Evolutionary conservation across 2,329 filamentous ascomycete genomes (phyloP).

Genomic region (Coniochaeta prunicola): DNA sequence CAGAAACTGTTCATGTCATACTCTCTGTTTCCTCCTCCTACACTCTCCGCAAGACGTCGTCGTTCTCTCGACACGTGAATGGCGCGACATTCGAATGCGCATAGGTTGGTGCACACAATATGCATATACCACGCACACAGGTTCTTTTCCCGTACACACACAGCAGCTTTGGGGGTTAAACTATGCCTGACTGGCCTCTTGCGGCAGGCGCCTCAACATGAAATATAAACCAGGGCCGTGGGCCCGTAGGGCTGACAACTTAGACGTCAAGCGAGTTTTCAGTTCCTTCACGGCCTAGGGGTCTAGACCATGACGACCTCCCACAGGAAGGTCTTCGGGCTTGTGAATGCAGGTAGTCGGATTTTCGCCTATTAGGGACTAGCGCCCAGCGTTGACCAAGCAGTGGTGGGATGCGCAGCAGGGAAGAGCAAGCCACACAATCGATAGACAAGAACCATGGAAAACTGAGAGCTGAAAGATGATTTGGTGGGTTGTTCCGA

Average conservation of each 20-base stretch:
- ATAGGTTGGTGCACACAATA: slow-evolving; percentile 24
- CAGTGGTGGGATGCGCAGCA: slow-evolving; percentile 5
- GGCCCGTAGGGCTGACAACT: slow-evolving; percentile 20
- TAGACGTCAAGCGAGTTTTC: slow-evolving; percentile 6
- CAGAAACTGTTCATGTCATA: slow-evolving; percentile 14
- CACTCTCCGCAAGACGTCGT: slow-evolving; percentile 43
- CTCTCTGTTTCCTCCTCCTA: slow-evolving; percentile 44
- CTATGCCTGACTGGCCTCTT: slow-evolving; percentile 3
- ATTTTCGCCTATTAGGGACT: slow-evolving; percentile 14
- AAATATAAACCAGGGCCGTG: background rate
- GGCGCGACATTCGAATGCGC: slow-evolving; percentile 18
- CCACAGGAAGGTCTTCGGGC: slow-evolving; percentile 7
- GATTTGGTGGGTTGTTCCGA: background rate
- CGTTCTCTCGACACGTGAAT: slow-evolving; percentile 22
- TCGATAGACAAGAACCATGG: background rate
- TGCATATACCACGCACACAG: background rate
- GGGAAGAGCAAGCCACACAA: background rate
- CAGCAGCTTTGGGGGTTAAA: background rate
- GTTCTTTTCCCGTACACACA: background rate
- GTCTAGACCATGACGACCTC: slow-evolving; percentile 5
- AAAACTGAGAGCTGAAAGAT: background rate
- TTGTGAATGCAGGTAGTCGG: slow-evolving; percentile 16
- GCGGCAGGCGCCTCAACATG: slow-evolving; percentile 5
- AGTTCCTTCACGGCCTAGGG: background rate
- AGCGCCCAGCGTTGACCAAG: slow-evolving; percentile 7